Evolutionary conservation across 192 early-diverging fungal genomes (phyloP).

Genomic region (Geranomyces michiganensis): DNA sequence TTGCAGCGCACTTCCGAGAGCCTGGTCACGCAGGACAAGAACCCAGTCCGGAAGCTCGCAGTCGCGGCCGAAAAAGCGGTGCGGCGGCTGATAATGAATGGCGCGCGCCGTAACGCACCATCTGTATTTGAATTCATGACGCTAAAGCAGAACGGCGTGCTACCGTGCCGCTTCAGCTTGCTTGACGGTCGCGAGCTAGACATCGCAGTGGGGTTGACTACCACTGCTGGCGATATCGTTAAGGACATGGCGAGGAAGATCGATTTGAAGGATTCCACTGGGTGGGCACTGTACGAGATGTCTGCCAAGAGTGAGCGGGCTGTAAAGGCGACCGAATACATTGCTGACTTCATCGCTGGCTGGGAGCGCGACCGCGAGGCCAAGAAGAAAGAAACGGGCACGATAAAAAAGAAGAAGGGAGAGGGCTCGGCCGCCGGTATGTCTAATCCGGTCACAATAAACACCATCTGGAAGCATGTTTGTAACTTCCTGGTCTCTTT

Average conservation of each 20-base stretch:
- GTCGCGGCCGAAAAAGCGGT: constrained; percentile 39
- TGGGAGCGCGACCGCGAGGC: constrained; percentile 42
- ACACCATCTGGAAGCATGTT: too few relatives aligned
- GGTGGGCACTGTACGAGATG: constrained; percentile 58
- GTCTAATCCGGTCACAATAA: too few relatives aligned
- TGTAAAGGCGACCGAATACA: constrained; percentile 57
- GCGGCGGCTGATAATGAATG: constrained; percentile 45
- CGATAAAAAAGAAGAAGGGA: constrained; percentile 23
- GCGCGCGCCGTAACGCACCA: constrained; percentile 44
- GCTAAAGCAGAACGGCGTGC: constrained; percentile 5
- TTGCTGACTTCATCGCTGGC: constrained; percentile 47
- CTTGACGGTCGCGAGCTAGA: constrained; percentile 48
- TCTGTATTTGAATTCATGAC: constrained; percentile 40
- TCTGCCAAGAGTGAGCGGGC: constrained; percentile 39
- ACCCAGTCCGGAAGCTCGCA: constrained; percentile 38
- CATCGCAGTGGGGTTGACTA: constrained; percentile 42
- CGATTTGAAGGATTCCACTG: constrained; percentile 48
- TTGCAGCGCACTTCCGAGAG: constrained; percentile 33
- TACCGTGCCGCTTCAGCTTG: constrained; percentile 47
- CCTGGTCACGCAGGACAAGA: constrained; percentile 31
- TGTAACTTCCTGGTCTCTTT: background rate
- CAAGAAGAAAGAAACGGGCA: constrained; percentile 36
- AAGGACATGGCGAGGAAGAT: constrained; percentile 52
- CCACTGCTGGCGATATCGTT: constrained; percentile 54
- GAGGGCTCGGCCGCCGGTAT: constrained; percentile 4